Evolutionary conservation across 75 land plant genomes (phyloP).

Genomic region (Selaginella moellendorffii): DNA sequence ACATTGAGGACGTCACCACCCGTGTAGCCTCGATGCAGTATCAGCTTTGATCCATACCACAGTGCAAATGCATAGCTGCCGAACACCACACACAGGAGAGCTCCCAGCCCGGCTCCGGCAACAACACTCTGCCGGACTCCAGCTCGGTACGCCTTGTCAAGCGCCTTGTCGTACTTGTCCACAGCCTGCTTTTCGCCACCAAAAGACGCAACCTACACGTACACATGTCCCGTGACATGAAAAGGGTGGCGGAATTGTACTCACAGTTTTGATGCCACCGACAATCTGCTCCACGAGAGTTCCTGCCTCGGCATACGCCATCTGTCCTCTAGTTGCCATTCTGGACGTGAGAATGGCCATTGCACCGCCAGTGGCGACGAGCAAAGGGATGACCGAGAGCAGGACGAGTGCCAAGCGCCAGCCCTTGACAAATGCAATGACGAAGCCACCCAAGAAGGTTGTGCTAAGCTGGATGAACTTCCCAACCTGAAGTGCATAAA

Average conservation of each 20-base stretch:
- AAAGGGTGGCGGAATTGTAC: constrained; percentile 2
- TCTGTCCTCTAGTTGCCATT: constrained; percentile 46
- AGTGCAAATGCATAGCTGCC: not conserved
- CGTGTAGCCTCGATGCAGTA: not conserved
- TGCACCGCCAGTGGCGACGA: not conserved
- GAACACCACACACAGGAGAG: not conserved
- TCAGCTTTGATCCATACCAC: constrained; percentile 5
- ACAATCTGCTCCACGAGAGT: constrained; percentile 55
- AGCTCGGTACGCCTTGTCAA: constrained; percentile 1
- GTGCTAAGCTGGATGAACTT: constrained; percentile 3
- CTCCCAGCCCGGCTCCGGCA: not conserved
- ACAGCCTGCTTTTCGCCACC: not conserved
- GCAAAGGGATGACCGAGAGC: not conserved
- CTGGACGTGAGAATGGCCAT: not conserved
- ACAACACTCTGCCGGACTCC: not conserved
- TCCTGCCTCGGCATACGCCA: constrained; percentile 61
- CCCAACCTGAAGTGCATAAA: not conserved
- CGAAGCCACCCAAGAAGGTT: not conserved
- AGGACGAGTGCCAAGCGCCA: not conserved
- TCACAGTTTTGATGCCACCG: constrained; percentile 52
- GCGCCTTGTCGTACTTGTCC: not conserved
- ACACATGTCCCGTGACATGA: constrained; percentile 1
- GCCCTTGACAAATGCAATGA: constrained; percentile 1
- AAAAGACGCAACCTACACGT: constrained; percentile 6
- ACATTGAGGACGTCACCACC: not conserved